Base-by-base conservation (phyloP, 2,329 filamentous ascomycete genomes). In the Cordyceps cateniannulata region DNA sequence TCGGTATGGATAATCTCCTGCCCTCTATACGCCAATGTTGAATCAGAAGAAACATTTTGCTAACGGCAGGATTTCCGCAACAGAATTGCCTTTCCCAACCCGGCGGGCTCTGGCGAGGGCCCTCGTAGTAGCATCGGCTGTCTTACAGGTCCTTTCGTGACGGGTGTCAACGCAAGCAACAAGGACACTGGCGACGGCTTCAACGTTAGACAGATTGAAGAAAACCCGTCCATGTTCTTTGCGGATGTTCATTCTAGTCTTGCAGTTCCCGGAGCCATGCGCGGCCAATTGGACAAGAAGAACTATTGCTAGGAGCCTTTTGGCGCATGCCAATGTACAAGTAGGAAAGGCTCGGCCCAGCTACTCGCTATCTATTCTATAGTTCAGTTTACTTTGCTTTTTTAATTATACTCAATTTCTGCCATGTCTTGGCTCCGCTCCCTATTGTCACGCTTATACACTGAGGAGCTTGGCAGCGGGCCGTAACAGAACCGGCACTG, bases 171-270 rank as follows among this genome's bases (percentile, higher is more conserved):
- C 9, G 59, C 62, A 16, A 62, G 70, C 12, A 68, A 70, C 40
- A 65, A 60, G 18, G 72, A 75, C 51, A 71, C 69, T n/a, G 73
- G 72, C 25, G 63, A 64, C 18, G 78, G 76, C 3, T 84, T 84
- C 70, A 73, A 73, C 22, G 75, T 85, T 45, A 66, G 66, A 44
- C 70, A 80, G 71, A 83, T 84, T 54, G 79, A 83, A 69, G 70
- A 70, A 38, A 76, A 82, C 66, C 81, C 81, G 0, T 63, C 65
- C 6, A 73, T 66, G 14, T 84, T 83, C 75, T 83, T 82, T 67
- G 75, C 79, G 42, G 82, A 84, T 65, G 73, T 77, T 1, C 81
- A 84, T 70, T 81, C 80, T 6, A 75, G 69, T 63, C 67, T 75
- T 27, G 80, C 76, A 38, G 69, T 79, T 8, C 75, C 79, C 32